Conservation (phyloP, 345 rosid species). For the Brassica cretica region DNA sequence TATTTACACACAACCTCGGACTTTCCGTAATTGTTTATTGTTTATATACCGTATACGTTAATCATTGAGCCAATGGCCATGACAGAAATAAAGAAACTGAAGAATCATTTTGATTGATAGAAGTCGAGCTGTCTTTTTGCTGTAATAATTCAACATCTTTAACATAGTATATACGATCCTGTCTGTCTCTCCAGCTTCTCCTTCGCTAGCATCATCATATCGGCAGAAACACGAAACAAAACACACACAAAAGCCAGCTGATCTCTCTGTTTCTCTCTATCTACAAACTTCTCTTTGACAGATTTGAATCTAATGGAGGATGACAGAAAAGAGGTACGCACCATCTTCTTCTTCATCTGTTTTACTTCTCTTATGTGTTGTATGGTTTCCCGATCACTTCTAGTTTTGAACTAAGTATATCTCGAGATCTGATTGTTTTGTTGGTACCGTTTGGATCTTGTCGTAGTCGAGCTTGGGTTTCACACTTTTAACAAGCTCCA, state of each 20-base stretch:
- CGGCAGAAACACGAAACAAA: background rate
- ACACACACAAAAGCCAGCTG: background rate
- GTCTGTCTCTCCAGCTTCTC: constrained; percentile 23
- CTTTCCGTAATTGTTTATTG: constrained; percentile 27
- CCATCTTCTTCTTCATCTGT: constrained; percentile 3
- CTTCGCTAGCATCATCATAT: constrained; percentile 3
- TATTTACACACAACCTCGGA: constrained; percentile 4
- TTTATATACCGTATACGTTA: background rate
- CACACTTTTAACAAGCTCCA: constrained; percentile 15
- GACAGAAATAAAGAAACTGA: background rate
- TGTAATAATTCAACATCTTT: constrained; percentile 16
- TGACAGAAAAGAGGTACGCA: constrained; percentile 38
- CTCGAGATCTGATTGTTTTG: constrained; percentile 27
- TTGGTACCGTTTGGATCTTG: constrained; percentile 18
- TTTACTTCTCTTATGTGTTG: constrained; percentile 10
- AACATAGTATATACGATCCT: background rate
- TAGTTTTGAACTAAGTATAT: background rate
- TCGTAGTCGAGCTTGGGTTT: constrained; percentile 14
- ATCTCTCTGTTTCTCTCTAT: background rate
- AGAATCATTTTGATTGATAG: background rate
- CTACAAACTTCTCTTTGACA: background rate
- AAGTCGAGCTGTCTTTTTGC: constrained; percentile 36
- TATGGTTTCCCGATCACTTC: background rate
- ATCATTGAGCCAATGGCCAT: background rate
- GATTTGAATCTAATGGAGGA: constrained; percentile 28